Conservation (phyloP, 192 early-diverging fungal genomes). For the Backusella parvicylindrica region DNA sequence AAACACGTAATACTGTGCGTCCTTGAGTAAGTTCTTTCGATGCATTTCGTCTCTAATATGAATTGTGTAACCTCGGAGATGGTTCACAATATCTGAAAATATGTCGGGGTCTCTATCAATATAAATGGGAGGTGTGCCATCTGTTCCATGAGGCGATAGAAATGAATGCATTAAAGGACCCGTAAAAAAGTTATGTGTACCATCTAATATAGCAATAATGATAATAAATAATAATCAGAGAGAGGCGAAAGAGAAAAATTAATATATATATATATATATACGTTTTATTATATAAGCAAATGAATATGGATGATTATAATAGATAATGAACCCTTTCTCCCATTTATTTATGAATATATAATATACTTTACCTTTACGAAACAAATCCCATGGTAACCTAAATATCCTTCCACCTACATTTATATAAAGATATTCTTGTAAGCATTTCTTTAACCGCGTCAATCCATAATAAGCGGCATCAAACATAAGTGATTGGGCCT, state of each 20-base stretch:
- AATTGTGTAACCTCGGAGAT: conserved; percentile 56
- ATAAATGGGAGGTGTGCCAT: conserved; percentile 23
- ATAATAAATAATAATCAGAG: neutral
- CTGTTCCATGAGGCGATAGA: conserved; percentile 12
- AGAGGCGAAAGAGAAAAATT: too few species aligned
- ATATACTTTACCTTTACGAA: conserved; percentile 46
- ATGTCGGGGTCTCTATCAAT: conserved; percentile 50
- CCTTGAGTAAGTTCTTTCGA: conserved; percentile 50
- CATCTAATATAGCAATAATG: too few species aligned
- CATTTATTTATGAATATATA: neutral
- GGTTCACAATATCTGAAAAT: conserved; percentile 50
- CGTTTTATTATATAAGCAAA: neutral
- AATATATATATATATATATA: neutral
- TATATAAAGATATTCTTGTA: conserved; percentile 42
- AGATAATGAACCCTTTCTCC: neutral
- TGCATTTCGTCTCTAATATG: conserved; percentile 50
- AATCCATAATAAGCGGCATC: conserved; percentile 47
- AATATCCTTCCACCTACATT: conserved; percentile 55
- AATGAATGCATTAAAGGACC: conserved; percentile 31
- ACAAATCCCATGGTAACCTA: conserved; percentile 41
- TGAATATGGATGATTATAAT: neutral
- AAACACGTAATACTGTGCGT: conserved; percentile 45
- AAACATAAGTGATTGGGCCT: conserved; percentile 37
- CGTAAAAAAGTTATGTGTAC: conserved; percentile 34
- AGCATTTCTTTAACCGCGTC: conserved; percentile 30